phyloP scores from a whole-genome alignment of 768 basidiomycete species.

The Neoboletus brunneissimus region DNA sequence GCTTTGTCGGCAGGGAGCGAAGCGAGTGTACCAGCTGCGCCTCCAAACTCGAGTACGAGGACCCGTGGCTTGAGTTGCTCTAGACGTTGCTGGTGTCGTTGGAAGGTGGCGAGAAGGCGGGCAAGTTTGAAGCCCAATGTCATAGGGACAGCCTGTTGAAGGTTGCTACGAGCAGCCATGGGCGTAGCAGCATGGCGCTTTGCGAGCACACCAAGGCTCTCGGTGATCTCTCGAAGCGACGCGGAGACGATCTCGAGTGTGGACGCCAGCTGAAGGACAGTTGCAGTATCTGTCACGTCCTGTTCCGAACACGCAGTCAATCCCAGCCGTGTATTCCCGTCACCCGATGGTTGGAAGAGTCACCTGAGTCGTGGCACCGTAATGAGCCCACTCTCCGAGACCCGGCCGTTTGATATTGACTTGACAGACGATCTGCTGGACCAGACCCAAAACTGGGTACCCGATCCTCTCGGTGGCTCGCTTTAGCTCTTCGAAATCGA shows the following conservation, averaged over 20 bases:
- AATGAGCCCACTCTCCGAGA: constrained; percentile 47
- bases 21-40: constrained; percentile 46
- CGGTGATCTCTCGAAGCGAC: constrained; percentile 31
- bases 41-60: constrained; percentile 43
- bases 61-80: constrained; percentile 37
- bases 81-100: constrained; percentile 39
- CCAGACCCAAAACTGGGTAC: constrained; percentile 44
- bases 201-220: constrained; percentile 30
- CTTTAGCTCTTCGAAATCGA: constrained; percentile 39
- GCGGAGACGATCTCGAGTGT: constrained; percentile 36
- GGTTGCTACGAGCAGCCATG: constrained; percentile 47
- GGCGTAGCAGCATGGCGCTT: constrained; percentile 36
- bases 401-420: constrained; percentile 35
- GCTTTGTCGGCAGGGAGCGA: constrained; percentile 39
- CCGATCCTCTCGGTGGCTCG: constrained; percentile 43
- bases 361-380: constrained; percentile 50
- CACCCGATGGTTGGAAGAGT: not conserved
- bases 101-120: constrained; percentile 42
- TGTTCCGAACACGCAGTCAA: constrained; percentile 11
- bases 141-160: constrained; percentile 49
- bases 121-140: constrained; percentile 47
- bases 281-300: constrained; percentile 51
- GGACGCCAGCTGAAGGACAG: constrained; percentile 40
- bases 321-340: not conserved
- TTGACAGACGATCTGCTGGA: constrained; percentile 41